Evolutionary conservation across 331 rosid species (phyloP), one percentile per base, ranked within the genome.

Genomic region (Quercus tomentella): DNA sequence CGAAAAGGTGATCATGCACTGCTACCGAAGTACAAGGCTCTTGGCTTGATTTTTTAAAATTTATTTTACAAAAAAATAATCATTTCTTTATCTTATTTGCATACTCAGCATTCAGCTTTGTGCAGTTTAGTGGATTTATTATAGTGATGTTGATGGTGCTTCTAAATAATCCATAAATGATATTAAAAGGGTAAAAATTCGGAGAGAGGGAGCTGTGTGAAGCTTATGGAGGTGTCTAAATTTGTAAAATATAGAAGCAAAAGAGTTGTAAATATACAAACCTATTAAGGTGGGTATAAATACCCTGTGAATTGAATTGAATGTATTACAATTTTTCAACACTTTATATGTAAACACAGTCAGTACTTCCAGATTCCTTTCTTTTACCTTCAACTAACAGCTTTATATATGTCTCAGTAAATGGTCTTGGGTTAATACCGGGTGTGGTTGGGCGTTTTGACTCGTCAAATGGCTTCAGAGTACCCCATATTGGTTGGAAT

Each of bases 401-500:
- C 66, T 78, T 16, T 28, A 25, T 73, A 72, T 84, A 76, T 89
- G 74, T 81, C 81, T 72, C 97, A 90, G 98, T 93, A 43, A 88
- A 85, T 51, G 99, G 99, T 79, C 99, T 96, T 77, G 99, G 97
- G 84, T 77, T 96, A 82, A 93, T 96, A 81, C 97, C 98, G 11
- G 99, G 99, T 73, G 91, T 89, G 75, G 93, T 96, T 88, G 92
- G 92, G 74, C 89, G 91, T 81, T 96, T 96, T 87, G 98, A 93
- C 87, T 91, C 97, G 57, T 93, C 99, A 70, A 90, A 88, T 78
- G 97, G 92, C 78, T 85, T 89, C 81, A 88, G 94, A 82, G 99
- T 96, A 60, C 99, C 98, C 4, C 99, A 96, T 74, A 96, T 96
- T 22, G 99, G 99, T 72, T 96, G 99, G 99, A 96, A 96, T 85